A percentile compares a stretch with the other conserved stretches of the same genome.
phyloP scores from a whole-genome alignment of 805 yeast genomes.

The Candida loeiensis region DNA sequence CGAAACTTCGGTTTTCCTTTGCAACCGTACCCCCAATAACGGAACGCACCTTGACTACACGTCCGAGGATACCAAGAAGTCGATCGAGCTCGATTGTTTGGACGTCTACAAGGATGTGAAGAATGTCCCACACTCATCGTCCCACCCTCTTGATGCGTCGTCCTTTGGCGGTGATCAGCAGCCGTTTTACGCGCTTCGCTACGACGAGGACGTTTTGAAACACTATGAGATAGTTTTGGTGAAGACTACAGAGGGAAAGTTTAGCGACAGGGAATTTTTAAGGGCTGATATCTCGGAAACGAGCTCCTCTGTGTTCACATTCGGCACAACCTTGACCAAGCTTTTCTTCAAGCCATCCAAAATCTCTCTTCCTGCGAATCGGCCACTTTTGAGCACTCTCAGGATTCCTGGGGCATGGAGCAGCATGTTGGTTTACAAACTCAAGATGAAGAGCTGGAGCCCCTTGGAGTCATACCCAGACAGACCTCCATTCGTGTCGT shows the following conservation, averaged over 20 bases:
- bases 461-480: conserved; percentile 9
- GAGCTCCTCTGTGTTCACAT: conserved; percentile 18
- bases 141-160: conserved; percentile 46
- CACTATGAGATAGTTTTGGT: conserved; percentile 51
- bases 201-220: conserved; percentile 35
- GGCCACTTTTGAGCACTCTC: conserved; percentile 46
- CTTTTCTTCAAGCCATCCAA: conserved; percentile 42
- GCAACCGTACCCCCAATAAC: background rate
- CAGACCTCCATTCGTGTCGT: conserved; percentile 46
- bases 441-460: conserved; percentile 18
- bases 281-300: conserved; percentile 33
- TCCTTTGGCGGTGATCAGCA: conserved; percentile 46
- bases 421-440: conserved; percentile 53
- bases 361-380: conserved; percentile 38
- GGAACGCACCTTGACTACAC: conserved; percentile 34
- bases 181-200: conserved; percentile 50
- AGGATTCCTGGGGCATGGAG: conserved; percentile 58
- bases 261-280: conserved; percentile 9
- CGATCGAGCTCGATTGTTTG: conserved; percentile 42
- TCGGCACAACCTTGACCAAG: conserved; percentile 32
- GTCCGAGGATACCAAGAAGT: conserved; percentile 30
- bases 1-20: conserved; percentile 18
- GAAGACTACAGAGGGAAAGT: conserved; percentile 25
- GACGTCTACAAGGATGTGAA: conserved; percentile 38
- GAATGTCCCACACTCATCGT: conserved; percentile 51